Conservation (phyloP, 202 grass and related monocot species). For the Zoysia matrella region DNA sequence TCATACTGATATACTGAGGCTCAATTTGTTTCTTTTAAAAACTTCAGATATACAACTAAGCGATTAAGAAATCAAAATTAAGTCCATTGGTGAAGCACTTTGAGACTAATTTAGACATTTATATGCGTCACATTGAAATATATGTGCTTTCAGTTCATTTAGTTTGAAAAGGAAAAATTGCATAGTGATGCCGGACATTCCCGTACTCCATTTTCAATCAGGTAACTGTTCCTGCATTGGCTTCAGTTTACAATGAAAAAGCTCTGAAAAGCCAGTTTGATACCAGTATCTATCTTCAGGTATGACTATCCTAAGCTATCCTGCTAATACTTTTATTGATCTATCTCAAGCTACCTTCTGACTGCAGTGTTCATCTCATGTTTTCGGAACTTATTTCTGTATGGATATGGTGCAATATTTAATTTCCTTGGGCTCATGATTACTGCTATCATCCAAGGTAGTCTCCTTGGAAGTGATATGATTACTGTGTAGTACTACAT, state of each 20-base stretch:
- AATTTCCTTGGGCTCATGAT: slow-evolving; percentile 83
- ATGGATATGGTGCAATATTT: slow-evolving; percentile 96
- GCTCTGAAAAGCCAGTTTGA: slow-evolving; percentile 98
- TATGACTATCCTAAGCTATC: slow-evolving; percentile 33
- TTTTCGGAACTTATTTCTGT: slow-evolving; percentile 97
- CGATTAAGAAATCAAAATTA: not conserved
- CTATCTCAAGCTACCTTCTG: slow-evolving; percentile 26
- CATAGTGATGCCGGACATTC: slow-evolving; percentile 9
- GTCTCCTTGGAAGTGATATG: slow-evolving; percentile 15
- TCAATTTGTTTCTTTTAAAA: not conserved
- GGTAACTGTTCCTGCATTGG: slow-evolving; percentile 88
- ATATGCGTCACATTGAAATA: not conserved
- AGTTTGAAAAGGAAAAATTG: slow-evolving; percentile 8
- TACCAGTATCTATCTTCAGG: slow-evolving; percentile 99
- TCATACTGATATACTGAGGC: slow-evolving; percentile 4
- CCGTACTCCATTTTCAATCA: slow-evolving; percentile 45
- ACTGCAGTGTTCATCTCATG: slow-evolving; percentile 33
- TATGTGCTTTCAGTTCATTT: slow-evolving; percentile 15
- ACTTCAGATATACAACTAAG: not conserved
- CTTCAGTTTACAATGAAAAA: slow-evolving; percentile 96
- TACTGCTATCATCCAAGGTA: slow-evolving; percentile 88
- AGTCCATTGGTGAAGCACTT: not conserved
- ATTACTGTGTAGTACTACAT: not conserved
- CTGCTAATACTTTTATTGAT: slow-evolving; percentile 27
- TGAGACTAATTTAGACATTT: slow-evolving; percentile 20